phyloP scores from a whole-genome alignment of 2,329 filamentous ascomycete species.

The Trichothecium sympodiale region DNA sequence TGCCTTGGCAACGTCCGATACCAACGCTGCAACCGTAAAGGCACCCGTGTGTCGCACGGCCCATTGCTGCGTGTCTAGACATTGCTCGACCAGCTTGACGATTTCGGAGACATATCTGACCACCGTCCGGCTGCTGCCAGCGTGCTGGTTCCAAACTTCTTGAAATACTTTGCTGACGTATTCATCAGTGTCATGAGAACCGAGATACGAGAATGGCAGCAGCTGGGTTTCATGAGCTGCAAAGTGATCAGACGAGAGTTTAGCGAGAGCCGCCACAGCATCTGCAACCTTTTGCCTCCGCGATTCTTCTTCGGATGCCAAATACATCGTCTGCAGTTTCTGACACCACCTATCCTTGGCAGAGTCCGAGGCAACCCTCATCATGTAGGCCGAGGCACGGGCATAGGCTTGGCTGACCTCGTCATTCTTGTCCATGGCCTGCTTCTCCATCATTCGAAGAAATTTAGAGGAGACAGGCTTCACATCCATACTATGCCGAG shows the following conservation, averaged over 20 bases:
- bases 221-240: conserved; percentile 62
- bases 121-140: conserved; percentile 73
- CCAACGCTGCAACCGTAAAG: conserved; percentile 64
- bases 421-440: conserved; percentile 83
- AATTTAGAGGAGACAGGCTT: conserved; percentile 65
- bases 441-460: conserved; percentile 66
- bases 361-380: conserved; percentile 44
- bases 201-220: conserved; percentile 80
- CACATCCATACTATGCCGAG: conserved; percentile 66
- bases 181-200: conserved; percentile 73
- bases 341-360: conserved; percentile 39
- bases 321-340: conserved; percentile 59
- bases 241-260: conserved; percentile 83
- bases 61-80: conserved; percentile 77
- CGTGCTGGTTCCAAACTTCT: conserved; percentile 83
- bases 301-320: conserved; percentile 66
- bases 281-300: conserved; percentile 70
- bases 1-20: conserved; percentile 52
- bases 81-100: conserved; percentile 50
- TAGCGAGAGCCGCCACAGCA: conserved; percentile 71
- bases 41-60: conserved; percentile 81
- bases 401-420: conserved; percentile 88
- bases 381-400: conserved; percentile 73
- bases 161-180: conserved; percentile 70
- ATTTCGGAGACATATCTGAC: conserved; percentile 81